Conservation (phyloP, 768 basidiomycete genomes). For the Trametes meyenii region DNA sequence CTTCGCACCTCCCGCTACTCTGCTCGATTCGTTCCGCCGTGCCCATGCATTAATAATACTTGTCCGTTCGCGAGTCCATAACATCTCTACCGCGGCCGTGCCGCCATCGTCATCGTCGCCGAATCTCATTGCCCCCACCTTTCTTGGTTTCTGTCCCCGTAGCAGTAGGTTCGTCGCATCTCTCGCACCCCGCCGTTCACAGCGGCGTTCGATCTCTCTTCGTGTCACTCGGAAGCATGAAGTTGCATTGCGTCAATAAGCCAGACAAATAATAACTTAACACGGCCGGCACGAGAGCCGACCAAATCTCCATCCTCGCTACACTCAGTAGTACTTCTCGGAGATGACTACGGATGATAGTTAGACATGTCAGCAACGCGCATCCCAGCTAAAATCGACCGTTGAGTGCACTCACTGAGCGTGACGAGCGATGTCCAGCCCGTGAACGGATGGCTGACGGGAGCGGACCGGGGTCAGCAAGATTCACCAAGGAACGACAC, state of each 20-base stretch:
- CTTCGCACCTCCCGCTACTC: background rate
- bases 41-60: background rate
- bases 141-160: too few relatives aligned
- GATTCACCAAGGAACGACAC: slow-evolving; percentile 6
- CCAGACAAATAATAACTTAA: background rate
- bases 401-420: slow-evolving; percentile 64
- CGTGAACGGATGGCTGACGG: slow-evolving; percentile 86
- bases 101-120: too few relatives aligned
- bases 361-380: slow-evolving; percentile 4
- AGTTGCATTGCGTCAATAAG: too few relatives aligned
- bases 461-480: background rate
- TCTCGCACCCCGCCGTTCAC: too few relatives aligned
- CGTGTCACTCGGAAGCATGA: too few relatives aligned
- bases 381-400: background rate
- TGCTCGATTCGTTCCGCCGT: background rate
- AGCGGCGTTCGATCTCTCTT: too few relatives aligned
- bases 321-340: slow-evolving; percentile 54
- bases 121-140: too few relatives aligned
- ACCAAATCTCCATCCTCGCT: slow-evolving; percentile 30
- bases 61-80: background rate
- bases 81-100: background rate
- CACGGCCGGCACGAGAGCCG: background rate
- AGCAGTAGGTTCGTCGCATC: too few relatives aligned
- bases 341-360: slow-evolving; percentile 53
- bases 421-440: slow-evolving; percentile 94